Percentiles rank a stretch among this genome's conserved stretches.
Conservation (phyloP, 2,329 filamentous ascomycete species). For the Diaporthe australafricana region DNA sequence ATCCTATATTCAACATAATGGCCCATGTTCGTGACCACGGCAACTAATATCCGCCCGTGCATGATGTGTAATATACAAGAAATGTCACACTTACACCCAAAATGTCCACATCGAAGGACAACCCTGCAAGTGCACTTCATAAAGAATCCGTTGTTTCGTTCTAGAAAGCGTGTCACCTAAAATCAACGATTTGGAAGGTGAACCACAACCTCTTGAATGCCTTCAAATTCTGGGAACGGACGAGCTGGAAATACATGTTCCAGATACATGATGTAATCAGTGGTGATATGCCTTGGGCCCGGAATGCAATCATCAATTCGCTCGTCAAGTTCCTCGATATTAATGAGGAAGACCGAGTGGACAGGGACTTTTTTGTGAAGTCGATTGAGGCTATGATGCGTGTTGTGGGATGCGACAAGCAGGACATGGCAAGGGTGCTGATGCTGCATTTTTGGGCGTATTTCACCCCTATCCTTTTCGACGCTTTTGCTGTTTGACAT, state of each 20-base stretch:
- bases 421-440: constrained; percentile 6
- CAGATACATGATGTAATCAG: constrained; percentile 15
- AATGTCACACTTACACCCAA: no score
- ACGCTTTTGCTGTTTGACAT: no score
- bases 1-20: no score
- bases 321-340: constrained; percentile 9
- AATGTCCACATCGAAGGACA: no score
- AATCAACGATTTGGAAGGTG: constrained; percentile 25
- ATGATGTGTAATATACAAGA: no score
- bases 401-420: constrained; percentile 17
- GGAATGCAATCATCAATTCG: constrained; percentile 17
- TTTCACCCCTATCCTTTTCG: no score
- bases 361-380: constrained; percentile 11
- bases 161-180: no score
- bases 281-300: constrained; percentile 10
- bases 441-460: constrained; percentile 25
- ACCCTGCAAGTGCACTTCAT: no score
- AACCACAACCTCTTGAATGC: neutral
- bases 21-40: no score
- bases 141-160: no score
- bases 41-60: no score
- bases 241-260: constrained; percentile 25
- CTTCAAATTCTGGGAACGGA: constrained; percentile 8
- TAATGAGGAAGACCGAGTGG: neutral
- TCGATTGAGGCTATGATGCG: constrained; percentile 25